Evolutionary conservation across 192 early-diverging fungal species (phyloP), one percentile per base, ranked within the genome.

Genomic region (Chytriomyces hyalinus): DNA sequence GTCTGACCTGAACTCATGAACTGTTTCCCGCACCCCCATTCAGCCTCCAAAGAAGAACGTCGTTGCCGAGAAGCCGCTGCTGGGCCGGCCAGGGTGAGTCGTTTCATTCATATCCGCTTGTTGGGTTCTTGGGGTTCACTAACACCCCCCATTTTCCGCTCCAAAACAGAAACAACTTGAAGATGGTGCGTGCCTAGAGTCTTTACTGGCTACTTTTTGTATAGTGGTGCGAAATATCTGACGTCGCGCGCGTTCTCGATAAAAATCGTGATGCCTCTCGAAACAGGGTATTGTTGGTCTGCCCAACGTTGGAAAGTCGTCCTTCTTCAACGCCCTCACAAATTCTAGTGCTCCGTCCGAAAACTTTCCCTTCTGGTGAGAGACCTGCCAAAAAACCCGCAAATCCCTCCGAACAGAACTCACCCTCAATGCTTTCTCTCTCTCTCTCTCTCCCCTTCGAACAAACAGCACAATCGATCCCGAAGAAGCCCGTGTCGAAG

Each of bases 391-490:
- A n/a, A n/a, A n/a, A n/a, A n/a, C n/a, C n/a, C n/a, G n/a, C n/a
- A n/a, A n/a, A n/a, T n/a, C n/a, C n/a, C n/a, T n/a, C n/a, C n/a
- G n/a, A n/a, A n/a, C n/a, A n/a, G n/a, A n/a, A n/a, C n/a, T n/a
- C n/a, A n/a, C n/a, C n/a, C n/a, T n/a, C n/a, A n/a, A n/a, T n/a
- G n/a, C n/a, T n/a, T n/a, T n/a, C n/a, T n/a, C n/a, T n/a, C n/a
- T n/a, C n/a, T n/a, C n/a, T n/a, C n/a, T n/a, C n/a, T n/a, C n/a
- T n/a, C n/a, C n/a, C n/a, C n/a, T n/a, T n/a, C n/a, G n/a, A n/a
- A n/a, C n/a, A n/a, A n/a, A n/a, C 90, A 96, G 94, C 53, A 85
- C 80, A 9, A 87, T 88, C 82, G 95, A 97, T 77, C 97, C 97
- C 20, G 86, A 92, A 61, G 94, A 97, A 85, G 90, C 95, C 49